Conservation (phyloP, 345 rosid genomes). For the Erucastrum elatum region DNA sequence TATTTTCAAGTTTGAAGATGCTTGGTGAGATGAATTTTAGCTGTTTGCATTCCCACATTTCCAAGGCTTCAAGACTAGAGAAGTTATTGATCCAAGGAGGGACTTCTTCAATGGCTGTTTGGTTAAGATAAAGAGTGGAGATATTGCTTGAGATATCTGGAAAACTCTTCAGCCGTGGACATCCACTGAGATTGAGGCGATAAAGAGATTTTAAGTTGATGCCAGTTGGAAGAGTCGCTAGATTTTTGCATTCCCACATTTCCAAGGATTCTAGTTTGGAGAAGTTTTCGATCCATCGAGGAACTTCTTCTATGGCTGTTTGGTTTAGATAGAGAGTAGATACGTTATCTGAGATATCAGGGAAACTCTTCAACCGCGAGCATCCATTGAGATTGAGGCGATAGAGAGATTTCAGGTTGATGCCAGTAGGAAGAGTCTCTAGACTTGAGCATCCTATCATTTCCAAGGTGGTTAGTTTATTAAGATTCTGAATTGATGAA, state of each 20-base stretch:
- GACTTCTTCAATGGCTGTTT: slow-evolving; percentile 23
- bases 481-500: slow-evolving; percentile 19
- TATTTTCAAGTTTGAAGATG: not conserved
- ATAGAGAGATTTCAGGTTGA: slow-evolving; percentile 11
- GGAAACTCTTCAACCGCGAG: slow-evolving; percentile 23
- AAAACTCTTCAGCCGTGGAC: slow-evolving; percentile 25
- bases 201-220: slow-evolving; percentile 14
- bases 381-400: slow-evolving; percentile 28
- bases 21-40: slow-evolving; percentile 14
- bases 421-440: slow-evolving; percentile 1
- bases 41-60: slow-evolving; percentile 17
- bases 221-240: not conserved
- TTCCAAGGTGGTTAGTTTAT: slow-evolving; percentile 10
- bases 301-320: slow-evolving; percentile 25
- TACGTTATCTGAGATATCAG: slow-evolving; percentile 27
- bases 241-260: slow-evolving; percentile 14
- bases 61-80: slow-evolving; percentile 4
- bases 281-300: slow-evolving; percentile 9
- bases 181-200: slow-evolving; percentile 23
- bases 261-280: not conserved
- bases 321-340: not conserved
- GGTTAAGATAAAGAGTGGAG: not conserved
- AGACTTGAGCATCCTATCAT: slow-evolving; percentile 20
- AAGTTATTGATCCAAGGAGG: slow-evolving; percentile 11
- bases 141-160: slow-evolving; percentile 31